Evolutionary conservation across 306 rosid species (phyloP).

Genomic region (Pterocarpus macrocarpus): DNA sequence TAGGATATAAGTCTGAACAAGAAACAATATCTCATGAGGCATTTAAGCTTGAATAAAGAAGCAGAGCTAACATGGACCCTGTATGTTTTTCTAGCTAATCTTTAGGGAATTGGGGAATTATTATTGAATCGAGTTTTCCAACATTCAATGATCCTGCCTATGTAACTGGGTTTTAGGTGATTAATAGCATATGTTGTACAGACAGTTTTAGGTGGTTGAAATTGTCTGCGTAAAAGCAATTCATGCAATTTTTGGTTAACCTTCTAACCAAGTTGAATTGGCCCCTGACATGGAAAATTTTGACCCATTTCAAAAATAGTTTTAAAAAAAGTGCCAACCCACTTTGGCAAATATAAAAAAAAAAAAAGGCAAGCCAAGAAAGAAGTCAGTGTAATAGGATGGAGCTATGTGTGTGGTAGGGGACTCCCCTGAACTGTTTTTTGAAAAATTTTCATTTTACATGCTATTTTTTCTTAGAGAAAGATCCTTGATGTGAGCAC

Average conservation of each 20-base stretch:
- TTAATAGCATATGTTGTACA: no score
- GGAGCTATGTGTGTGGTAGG: no score
- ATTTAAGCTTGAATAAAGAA: slow-evolving; percentile 18
- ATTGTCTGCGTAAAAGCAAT: no score
- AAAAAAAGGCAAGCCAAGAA: slow-evolving; percentile 15
- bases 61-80: neutral
- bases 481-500: no score
- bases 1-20: slow-evolving; percentile 17
- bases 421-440: no score
- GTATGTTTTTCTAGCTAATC: slow-evolving; percentile 4
- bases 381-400: slow-evolving; percentile 3
- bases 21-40: slow-evolving; percentile 17
- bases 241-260: no score
- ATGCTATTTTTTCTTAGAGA: no score
- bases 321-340: neutral
- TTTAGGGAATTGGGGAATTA: neutral
- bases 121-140: neutral
- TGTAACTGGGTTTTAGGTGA: no score
- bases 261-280: no score
- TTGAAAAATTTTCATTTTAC: no score
- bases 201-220: no score
- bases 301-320: neutral
- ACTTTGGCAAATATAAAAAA: neutral
- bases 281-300: neutral
- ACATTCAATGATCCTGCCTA: no score